A percentile compares a stretch with the other conserved stretches of the same genome.
phyloP scores from a whole-genome alignment of 2,329 filamentous ascomycete species.

The Xylaria polymorpha region DNA sequence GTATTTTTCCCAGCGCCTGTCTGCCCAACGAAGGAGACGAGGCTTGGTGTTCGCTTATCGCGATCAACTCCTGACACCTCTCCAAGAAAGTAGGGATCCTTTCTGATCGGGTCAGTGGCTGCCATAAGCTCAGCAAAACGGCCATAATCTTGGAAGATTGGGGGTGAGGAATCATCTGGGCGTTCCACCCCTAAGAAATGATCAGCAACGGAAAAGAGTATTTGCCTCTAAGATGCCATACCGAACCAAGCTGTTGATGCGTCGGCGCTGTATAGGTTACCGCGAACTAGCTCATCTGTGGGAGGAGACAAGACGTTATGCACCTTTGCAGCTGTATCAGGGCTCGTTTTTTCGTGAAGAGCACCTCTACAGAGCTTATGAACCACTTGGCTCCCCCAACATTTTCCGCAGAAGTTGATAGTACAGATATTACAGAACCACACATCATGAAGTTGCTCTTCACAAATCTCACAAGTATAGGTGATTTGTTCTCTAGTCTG shows the following conservation, averaged over 20 bases:
- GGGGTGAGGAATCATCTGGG: slow-evolving; percentile 1
- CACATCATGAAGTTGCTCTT: not conserved
- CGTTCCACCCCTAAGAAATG: not conserved
- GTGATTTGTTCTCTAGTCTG: not conserved
- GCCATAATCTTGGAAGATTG: not conserved
- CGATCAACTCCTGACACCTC: not conserved
- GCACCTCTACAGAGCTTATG: not conserved
- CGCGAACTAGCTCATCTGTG: not conserved
- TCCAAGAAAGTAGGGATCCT: not conserved
- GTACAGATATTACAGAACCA: slow-evolving; percentile 6
- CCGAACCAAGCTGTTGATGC: slow-evolving; percentile 4
- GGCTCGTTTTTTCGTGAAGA: not conserved
- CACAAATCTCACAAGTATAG: not conserved
- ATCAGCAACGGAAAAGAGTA: not conserved
- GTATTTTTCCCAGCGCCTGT: slow-evolving; percentile 59
- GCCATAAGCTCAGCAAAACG: not conserved
- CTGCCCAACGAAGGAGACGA: slow-evolving; percentile 55
- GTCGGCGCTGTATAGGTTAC: not conserved
- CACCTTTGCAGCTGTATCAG: not conserved
- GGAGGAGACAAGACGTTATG: not conserved
- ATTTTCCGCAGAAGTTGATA: not conserved
- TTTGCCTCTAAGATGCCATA: not conserved
- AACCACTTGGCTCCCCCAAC: not conserved
- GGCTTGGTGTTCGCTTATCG: not conserved
- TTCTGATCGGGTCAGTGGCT: not conserved